Base-by-base conservation (phyloP, 768 basidiomycete species). In the Lactarius akahatsu region DNA sequence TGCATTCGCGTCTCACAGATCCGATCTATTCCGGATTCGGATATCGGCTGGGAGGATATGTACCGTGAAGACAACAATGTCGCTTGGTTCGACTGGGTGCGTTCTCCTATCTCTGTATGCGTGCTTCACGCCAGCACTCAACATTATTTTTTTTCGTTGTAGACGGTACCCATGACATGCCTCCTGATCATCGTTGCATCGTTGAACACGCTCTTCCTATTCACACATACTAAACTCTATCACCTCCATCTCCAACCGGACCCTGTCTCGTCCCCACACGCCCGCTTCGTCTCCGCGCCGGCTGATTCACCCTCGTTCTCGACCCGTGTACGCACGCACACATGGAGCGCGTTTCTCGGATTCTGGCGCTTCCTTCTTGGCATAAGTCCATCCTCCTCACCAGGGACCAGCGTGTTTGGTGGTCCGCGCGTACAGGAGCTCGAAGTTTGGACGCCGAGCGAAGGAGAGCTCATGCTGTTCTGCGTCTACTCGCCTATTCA, bases 1-100 rank as follows among this genome's bases (percentile, higher is more conserved):
- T 85, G 80, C 73, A 78, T 89, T 47, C 82, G 90, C 68, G 76
- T 90, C 40, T 80, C 81, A 69, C 84, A 87, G 69, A 76, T 85
- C 58, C 79, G 84, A 26, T 76, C 78, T 7, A 78, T 87, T 2
- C 82, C 84, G 7, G 86, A 90, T 66, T 85, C 88, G 10, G 89
- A 92, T 68, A 71, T 87, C 23, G 87, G 86, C 3, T 92, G 90
- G 90, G 90, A 92, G 71, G 87, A 89, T 73, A 85, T 92, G 78
- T 87, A 89, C 66, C 81, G 82, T 64, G 89, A 89, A 73, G 84
- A 81, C 61, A 85, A 82, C 72, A 83, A 83, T 30, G 78, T 80
- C 23, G 79, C 86, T 4, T 91, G 90, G 90, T 87, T 91, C 66
- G 87, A 91, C 76, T 94, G 92, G 92, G 92, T 91, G 62, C 69